A percentile compares a stretch with the other conserved stretches of the same genome.
Evolutionary conservation across 352 stramenopile genomes (phyloP).

Genomic region (Phytophthora pluvialis): DNA sequence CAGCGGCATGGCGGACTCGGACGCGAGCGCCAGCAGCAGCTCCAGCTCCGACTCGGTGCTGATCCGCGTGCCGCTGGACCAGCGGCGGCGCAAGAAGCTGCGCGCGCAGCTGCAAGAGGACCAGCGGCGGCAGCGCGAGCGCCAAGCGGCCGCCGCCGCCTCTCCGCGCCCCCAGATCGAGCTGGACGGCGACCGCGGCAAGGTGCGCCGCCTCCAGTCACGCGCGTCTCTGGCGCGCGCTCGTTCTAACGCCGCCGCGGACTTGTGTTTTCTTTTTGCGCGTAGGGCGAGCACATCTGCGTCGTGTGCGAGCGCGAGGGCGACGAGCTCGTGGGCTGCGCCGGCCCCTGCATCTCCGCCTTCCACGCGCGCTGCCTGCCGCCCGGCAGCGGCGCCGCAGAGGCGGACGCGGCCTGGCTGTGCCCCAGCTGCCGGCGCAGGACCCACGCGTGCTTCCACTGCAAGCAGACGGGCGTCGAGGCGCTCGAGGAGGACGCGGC

Average conservation of each 20-base stretch:
- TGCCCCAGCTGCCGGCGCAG: conserved; percentile 62
- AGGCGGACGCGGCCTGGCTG: conserved; percentile 49
- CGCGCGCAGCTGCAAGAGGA: conserved; percentile 56
- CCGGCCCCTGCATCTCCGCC: conserved; percentile 74
- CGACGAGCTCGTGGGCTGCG: conserved; percentile 60
- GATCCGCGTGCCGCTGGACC: conserved; percentile 70
- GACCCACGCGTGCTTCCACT: conserved; percentile 85
- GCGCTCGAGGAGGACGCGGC: conserved; percentile 21
- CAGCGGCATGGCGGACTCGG: conserved; percentile 32
- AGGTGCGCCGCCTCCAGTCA: conserved; percentile 11
- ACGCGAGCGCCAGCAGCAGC: conserved; percentile 61
- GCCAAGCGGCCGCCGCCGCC: conserved; percentile 5
- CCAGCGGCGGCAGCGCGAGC: conserved; percentile 34
- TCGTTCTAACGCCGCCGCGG: conserved; percentile 5
- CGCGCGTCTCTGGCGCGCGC: neutral
- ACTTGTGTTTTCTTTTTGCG: conserved; percentile 1
- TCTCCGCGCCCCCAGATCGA: conserved; percentile 9
- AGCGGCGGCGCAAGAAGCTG: conserved; percentile 68
- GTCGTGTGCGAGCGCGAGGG: conserved; percentile 70
- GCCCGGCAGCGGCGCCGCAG: neutral
- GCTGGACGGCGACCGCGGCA: conserved; percentile 23
- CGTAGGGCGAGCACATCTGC: conserved; percentile 67
- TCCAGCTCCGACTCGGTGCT: conserved; percentile 81
- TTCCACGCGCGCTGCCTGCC: conserved; percentile 68
- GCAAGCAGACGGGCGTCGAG: conserved; percentile 59